These are phyloP conservation scores for Bolboschoenus planiculmis DNA, from an alignment of 176 grass and related monocot genomes.

Conservation along the genomic window DNA sequence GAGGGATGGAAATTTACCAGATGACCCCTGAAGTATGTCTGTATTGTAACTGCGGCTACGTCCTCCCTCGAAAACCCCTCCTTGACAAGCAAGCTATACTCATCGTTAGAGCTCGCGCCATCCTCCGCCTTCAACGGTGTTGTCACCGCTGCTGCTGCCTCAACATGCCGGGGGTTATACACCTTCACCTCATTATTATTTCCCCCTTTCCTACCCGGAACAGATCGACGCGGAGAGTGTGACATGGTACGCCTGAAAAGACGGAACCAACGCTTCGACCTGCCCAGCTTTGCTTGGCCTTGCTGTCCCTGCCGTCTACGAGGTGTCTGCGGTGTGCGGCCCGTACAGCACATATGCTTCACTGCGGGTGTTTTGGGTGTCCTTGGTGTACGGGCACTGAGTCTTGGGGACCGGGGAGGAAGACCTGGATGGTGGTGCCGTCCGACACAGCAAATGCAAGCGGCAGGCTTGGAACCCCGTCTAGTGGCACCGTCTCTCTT, in stretches of 20 bases:
- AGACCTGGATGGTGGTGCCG: slow-evolving; percentile 33
- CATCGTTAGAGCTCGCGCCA: slow-evolving; percentile 34
- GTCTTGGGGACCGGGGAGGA: slow-evolving; percentile 16
- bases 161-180: slow-evolving; percentile 27
- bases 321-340: background rate
- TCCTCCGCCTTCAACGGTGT: slow-evolving; percentile 13
- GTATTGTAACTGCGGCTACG: slow-evolving; percentile 71
- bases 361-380: slow-evolving; percentile 44
- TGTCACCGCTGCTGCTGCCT: background rate
- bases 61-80: slow-evolving; percentile 63
- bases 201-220: background rate
- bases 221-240: slow-evolving; percentile 24
- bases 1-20: slow-evolving; percentile 32
- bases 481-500: background rate
- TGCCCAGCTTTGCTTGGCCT: slow-evolving; percentile 20
- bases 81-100: slow-evolving; percentile 56
- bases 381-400: slow-evolving; percentile 36
- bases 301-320: slow-evolving; percentile 6
- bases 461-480: slow-evolving; percentile 27
- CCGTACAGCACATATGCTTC: slow-evolving; percentile 32
- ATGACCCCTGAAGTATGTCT: slow-evolving; percentile 70
- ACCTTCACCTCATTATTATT: slow-evolving; percentile 27
- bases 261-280: slow-evolving; percentile 35
- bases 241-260: slow-evolving; percentile 22
- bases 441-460: slow-evolving; percentile 74